phyloP scores from a whole-genome alignment of 2,329 filamentous ascomycete genomes.

The Biscogniauxia sp. region DNA sequence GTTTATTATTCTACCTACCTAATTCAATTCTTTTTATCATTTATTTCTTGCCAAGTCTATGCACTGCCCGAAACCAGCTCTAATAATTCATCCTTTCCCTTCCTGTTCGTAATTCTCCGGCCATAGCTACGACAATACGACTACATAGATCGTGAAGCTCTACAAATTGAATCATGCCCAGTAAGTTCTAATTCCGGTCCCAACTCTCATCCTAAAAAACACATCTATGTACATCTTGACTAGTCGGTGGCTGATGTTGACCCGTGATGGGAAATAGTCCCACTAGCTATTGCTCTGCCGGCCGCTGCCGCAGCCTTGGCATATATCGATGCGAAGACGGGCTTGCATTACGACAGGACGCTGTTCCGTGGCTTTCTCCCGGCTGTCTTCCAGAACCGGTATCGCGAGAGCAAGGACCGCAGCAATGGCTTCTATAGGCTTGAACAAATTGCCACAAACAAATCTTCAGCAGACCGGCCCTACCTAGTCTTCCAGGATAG shows the following conservation, averaged over 20 bases:
- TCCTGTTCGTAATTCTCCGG: not conserved
- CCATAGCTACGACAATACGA: not conserved
- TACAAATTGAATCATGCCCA: not conserved
- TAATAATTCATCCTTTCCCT: too few relatives aligned
- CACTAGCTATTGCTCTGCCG: constrained; percentile 54
- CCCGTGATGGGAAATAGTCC: constrained; percentile 38
- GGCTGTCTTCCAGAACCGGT: constrained; percentile 40
- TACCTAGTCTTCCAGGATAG: constrained; percentile 69
- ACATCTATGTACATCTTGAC: not conserved
- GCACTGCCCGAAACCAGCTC: not conserved
- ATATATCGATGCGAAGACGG: constrained; percentile 72
- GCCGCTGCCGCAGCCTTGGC: constrained; percentile 66
- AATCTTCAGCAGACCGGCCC: constrained; percentile 49
- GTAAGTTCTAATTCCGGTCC: not conserved
- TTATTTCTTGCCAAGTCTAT: not conserved
- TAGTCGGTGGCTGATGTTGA: not conserved
- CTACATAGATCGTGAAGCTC: not conserved
- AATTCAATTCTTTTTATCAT: too few relatives aligned
- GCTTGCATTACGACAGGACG: constrained; percentile 63
- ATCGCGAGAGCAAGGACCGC: constrained; percentile 55
- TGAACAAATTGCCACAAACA: constrained; percentile 60
- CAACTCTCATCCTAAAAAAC: not conserved
- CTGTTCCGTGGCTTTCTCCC: constrained; percentile 56
- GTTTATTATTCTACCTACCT: too few relatives aligned
- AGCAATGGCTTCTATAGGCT: constrained; percentile 74